Percentiles rank a stretch among this genome's conserved stretches.
phyloP scores from a whole-genome alignment of 495 filamentous ascomycete species.

The Chaetomium tenue region DNA sequence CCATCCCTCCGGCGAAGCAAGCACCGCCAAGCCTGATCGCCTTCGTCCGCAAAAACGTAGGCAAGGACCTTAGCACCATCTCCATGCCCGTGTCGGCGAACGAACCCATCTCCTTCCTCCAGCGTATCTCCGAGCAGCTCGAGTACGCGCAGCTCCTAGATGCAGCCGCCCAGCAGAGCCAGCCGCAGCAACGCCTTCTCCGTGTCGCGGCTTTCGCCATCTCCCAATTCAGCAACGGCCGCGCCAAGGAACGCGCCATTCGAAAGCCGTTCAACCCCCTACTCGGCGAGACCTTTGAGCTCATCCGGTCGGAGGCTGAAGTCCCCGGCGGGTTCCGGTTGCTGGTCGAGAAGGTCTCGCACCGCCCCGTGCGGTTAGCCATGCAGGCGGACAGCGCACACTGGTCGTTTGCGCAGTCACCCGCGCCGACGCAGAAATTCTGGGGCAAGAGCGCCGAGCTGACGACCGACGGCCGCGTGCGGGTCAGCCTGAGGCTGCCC shows the following conservation, averaged over 20 bases:
- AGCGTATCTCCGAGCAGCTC: conserved; percentile 81
- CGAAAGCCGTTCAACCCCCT: conserved; percentile 98
- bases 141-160: conserved; percentile 88
- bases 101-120: conserved; percentile 83
- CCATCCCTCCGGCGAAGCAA: conserved; percentile 68
- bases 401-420: conserved; percentile 85
- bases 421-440: conserved; percentile 90
- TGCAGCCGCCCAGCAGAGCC: conserved; percentile 58
- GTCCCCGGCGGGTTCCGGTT: conserved; percentile 75
- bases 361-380: conserved; percentile 87
- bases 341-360: conserved; percentile 87
- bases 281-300: conserved; percentile 92
- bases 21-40: conserved; percentile 85
- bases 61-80: conserved; percentile 93
- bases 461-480: conserved; percentile 81
- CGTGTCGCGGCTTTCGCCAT: conserved; percentile 89
- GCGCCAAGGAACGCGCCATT: conserved; percentile 85
- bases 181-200: conserved; percentile 67
- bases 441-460: conserved; percentile 97
- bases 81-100: conserved; percentile 97
- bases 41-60: conserved; percentile 95
- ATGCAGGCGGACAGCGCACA: conserved; percentile 81
- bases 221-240: conserved; percentile 71
- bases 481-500: conserved; percentile 60
- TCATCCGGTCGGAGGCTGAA: conserved; percentile 77